A percentile compares a stretch with the other conserved stretches of the same genome.
Evolutionary conservation across 1,284 basidiomycete species (phyloP).

Genomic region (Naganishia albida): DNA sequence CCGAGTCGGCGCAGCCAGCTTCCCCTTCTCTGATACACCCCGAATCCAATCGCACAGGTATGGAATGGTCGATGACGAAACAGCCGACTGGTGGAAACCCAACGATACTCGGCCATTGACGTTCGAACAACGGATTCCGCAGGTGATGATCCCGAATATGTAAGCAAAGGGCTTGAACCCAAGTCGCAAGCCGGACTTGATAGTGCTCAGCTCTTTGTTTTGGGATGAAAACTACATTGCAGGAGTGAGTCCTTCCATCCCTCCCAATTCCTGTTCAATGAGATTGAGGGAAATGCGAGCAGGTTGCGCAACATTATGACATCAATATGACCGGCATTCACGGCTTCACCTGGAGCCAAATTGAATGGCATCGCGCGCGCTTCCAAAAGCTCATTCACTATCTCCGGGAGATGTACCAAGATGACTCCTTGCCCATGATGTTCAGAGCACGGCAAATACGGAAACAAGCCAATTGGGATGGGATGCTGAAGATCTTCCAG

Average conservation of each 20-base stretch:
- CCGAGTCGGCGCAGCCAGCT: neutral
- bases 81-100: constrained; percentile 31
- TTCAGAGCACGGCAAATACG: constrained; percentile 38
- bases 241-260: neutral
- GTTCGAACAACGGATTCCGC: constrained; percentile 34
- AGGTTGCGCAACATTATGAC: constrained; percentile 19
- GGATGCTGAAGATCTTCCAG: constrained; percentile 38
- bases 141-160: constrained; percentile 35
- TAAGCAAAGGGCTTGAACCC: constrained; percentile 26
- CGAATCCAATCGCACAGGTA: constrained; percentile 25
- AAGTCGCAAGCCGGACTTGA: constrained; percentile 32
- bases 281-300: neutral
- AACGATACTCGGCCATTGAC: constrained; percentile 31
- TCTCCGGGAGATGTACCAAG: constrained; percentile 27
- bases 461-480: constrained; percentile 19
- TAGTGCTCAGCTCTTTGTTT: constrained; percentile 36
- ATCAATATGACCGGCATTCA: constrained; percentile 13
- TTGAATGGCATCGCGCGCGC: constrained; percentile 37
- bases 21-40: neutral
- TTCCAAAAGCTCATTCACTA: constrained; percentile 32
- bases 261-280: too few species aligned
- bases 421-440: constrained; percentile 36
- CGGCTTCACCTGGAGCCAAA: constrained; percentile 36
- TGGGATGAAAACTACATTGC: constrained; percentile 37
- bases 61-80: constrained; percentile 37